A percentile compares a stretch with the other conserved stretches of the same genome.
Conservation (phyloP, 1,284 basidiomycete species). For the Cutaneotrichosporon sp. region DNA sequence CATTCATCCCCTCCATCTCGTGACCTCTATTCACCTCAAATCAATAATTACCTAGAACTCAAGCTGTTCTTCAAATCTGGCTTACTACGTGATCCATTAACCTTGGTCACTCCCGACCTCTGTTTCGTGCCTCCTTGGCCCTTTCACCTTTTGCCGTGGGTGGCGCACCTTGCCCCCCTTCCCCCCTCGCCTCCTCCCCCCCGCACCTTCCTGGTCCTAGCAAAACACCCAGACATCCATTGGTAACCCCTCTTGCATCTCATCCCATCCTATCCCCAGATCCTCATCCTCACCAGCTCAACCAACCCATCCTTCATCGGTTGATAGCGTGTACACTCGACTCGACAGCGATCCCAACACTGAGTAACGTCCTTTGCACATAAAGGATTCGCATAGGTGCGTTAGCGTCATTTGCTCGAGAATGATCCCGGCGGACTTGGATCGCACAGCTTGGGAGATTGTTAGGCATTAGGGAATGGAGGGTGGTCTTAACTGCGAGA, state of each 20-base stretch:
- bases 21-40: too few relatives aligned
- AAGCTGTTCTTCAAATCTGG: too few relatives aligned
- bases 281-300: background rate
- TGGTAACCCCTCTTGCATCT: background rate
- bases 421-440: too few relatives aligned
- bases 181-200: background rate
- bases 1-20: too few relatives aligned
- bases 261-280: background rate
- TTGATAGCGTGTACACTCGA: background rate
- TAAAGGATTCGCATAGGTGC: constrained; percentile 3
- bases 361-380: background rate
- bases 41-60: too few relatives aligned
- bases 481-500: too few relatives aligned
- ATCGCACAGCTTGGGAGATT: too few relatives aligned
- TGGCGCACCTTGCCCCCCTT: background rate
- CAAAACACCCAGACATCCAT: background rate
- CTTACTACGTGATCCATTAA: too few relatives aligned
- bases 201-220: background rate
- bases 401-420: background rate
- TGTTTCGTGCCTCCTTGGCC: constrained; percentile 2
- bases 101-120: background rate
- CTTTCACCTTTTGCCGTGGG: background rate
- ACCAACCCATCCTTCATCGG: background rate
- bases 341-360: background rate
- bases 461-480: too few relatives aligned